A percentile compares a stretch with the other conserved stretches of the same genome.
phyloP scores from a whole-genome alignment of 768 basidiomycete genomes.

The Cubamyces lactineus region DNA sequence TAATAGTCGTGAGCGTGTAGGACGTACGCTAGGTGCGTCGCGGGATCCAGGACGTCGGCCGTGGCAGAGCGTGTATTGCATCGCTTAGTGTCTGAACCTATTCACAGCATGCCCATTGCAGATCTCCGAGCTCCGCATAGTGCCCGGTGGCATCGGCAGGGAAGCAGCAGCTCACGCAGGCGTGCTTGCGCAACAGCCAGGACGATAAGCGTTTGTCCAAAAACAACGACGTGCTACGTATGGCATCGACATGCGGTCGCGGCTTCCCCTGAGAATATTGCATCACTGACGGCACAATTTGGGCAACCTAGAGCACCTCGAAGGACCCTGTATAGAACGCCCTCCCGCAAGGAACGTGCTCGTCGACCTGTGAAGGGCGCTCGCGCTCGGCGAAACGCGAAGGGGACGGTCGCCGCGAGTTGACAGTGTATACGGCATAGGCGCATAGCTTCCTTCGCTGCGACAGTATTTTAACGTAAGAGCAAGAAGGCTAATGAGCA shows the following conservation, averaged over 20 bases:
- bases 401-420: background rate
- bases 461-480: conserved; percentile 6
- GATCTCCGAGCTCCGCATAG: conserved; percentile 2
- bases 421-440: conserved; percentile 5
- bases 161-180: background rate
- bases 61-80: background rate
- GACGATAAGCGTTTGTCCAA: conserved; percentile 6
- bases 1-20: too few relatives aligned
- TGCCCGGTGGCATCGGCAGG: conserved; percentile 6
- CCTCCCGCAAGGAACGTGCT: conserved; percentile 8
- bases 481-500: background rate
- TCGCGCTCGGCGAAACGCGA: conserved; percentile 16
- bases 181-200: background rate
- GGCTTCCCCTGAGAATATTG: background rate
- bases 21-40: background rate
- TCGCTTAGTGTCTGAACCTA: background rate
- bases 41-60: background rate
- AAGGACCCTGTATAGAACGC: background rate
- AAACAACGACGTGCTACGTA: background rate
- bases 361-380: conserved; percentile 4
- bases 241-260: background rate
- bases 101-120: background rate
- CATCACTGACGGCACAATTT: background rate
- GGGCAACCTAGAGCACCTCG: background rate
- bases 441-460: background rate